Conservation (phyloP, 2,329 filamentous ascomycete genomes). For the Phaeoacremonium minimum region DNA sequence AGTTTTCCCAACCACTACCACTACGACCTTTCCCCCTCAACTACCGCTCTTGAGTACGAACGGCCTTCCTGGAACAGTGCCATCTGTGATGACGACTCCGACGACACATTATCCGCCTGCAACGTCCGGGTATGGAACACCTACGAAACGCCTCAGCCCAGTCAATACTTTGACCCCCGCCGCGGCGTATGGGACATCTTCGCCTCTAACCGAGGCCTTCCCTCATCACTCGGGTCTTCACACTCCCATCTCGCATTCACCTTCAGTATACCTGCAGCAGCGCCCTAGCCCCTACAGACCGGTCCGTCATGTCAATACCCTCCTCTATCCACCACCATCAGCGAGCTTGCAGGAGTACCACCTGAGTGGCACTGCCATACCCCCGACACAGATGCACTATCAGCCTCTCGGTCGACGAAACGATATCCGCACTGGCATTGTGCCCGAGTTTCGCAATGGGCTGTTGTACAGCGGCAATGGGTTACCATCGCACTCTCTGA, state of each 20-base stretch:
- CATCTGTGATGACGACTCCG: slow-evolving; percentile 26
- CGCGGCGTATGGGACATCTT: slow-evolving; percentile 57
- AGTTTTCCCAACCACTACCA: slow-evolving; percentile 60
- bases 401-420: slow-evolving; percentile 69
- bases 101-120: slow-evolving; percentile 13
- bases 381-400: slow-evolving; percentile 76
- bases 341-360: slow-evolving; percentile 73
- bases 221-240: slow-evolving; percentile 46
- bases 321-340: slow-evolving; percentile 84
- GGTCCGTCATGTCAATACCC: slow-evolving; percentile 80
- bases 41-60: slow-evolving; percentile 22
- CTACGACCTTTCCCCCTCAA: slow-evolving; percentile 30
- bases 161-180: slow-evolving; percentile 32
- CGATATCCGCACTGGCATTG: slow-evolving; percentile 64
- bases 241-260: slow-evolving; percentile 73
- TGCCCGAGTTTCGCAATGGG: slow-evolving; percentile 52
- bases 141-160: slow-evolving; percentile 50
- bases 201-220: slow-evolving; percentile 62
- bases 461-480: slow-evolving; percentile 1
- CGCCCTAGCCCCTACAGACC: slow-evolving; percentile 90
- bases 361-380: slow-evolving; percentile 35
- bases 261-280: slow-evolving; percentile 81
- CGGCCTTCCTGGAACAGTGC: slow-evolving; percentile 23
- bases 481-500: background rate
- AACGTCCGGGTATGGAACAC: slow-evolving; percentile 37